Evolutionary conservation across 1,139 yeast genomes (phyloP).

Genomic region (Pichiaceae sp.): DNA sequence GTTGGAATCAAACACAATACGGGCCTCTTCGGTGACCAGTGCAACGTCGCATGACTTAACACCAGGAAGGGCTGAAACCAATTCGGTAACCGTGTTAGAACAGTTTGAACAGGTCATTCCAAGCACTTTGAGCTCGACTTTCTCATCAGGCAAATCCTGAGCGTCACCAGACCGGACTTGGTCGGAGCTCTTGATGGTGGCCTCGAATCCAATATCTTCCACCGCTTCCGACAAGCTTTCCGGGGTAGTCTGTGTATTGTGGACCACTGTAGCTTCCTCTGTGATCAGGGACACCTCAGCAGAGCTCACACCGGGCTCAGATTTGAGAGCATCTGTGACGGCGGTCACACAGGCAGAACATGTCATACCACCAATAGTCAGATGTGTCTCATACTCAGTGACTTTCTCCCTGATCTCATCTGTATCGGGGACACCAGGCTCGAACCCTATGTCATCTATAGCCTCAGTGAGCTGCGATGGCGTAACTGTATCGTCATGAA

Average conservation of each 20-base stretch:
- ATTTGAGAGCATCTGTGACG: conserved; percentile 45
- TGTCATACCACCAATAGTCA: conserved; percentile 59
- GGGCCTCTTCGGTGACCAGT: conserved; percentile 34
- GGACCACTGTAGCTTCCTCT: conserved; percentile 57
- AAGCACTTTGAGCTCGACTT: conserved; percentile 28
- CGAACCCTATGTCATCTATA: conserved; percentile 74
- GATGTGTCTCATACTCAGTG: background rate
- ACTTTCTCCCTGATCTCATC: conserved; percentile 1
- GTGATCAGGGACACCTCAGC: conserved; percentile 67
- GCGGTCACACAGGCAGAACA: conserved; percentile 75
- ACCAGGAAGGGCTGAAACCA: conserved; percentile 35
- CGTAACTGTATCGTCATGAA: conserved; percentile 29
- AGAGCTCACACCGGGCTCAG: conserved; percentile 35
- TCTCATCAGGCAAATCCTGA: background rate
- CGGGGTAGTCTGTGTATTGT: conserved; percentile 26
- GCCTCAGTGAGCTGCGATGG: conserved; percentile 33
- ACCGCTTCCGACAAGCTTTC: conserved; percentile 37
- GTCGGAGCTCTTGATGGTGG: conserved; percentile 4
- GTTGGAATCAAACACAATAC: conserved; percentile 35
- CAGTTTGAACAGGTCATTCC: conserved; percentile 65
- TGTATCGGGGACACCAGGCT: conserved; percentile 14
- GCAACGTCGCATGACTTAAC: conserved; percentile 35
- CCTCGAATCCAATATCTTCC: conserved; percentile 72
- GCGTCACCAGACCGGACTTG: background rate
- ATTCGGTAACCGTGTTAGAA: conserved; percentile 39